Evolutionary conservation across 1,284 basidiomycete species (phyloP).

Genomic region (Rhizopogon parksii): DNA sequence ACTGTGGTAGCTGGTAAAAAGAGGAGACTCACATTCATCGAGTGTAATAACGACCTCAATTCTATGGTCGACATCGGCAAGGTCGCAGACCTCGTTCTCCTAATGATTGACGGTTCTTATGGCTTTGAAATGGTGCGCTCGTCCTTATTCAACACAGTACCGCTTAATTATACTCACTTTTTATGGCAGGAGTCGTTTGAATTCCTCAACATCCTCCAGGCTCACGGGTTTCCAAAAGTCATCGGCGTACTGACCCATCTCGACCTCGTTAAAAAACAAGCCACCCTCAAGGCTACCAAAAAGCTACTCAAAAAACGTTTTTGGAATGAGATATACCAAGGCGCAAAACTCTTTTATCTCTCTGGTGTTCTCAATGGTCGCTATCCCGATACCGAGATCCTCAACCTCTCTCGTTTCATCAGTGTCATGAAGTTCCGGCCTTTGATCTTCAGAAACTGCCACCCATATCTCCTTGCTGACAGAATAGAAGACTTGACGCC

Average conservation of each 20-base stretch:
- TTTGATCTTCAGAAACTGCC: slow-evolving; percentile 90
- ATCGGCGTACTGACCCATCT: slow-evolving; percentile 95
- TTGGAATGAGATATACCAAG: slow-evolving; percentile 99
- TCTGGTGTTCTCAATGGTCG: slow-evolving; percentile 97
- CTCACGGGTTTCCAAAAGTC: slow-evolving; percentile 98
- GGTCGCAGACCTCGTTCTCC: slow-evolving; percentile 90
- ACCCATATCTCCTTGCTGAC: slow-evolving; percentile 95
- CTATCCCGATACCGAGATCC: slow-evolving; percentile 95
- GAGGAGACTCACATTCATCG: slow-evolving; percentile 88
- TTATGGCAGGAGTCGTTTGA: slow-evolving; percentile 91
- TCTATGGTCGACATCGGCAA: slow-evolving; percentile 98
- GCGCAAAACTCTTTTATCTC: slow-evolving; percentile 97
- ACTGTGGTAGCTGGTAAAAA: slow-evolving; percentile 95
- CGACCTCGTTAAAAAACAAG: slow-evolving; percentile 93
- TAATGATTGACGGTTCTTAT: slow-evolving; percentile 98
- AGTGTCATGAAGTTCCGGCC: slow-evolving; percentile 99
- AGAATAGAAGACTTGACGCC: slow-evolving; percentile 94
- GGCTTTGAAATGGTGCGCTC: slow-evolving; percentile 92
- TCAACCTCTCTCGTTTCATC: slow-evolving; percentile 94
- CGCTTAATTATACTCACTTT: neutral
- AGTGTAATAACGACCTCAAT: slow-evolving; percentile 97
- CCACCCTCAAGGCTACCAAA: slow-evolving; percentile 86
- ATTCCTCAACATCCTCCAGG: slow-evolving; percentile 94
- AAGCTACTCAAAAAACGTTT: slow-evolving; percentile 98
- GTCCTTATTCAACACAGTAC: neutral